phyloP scores from a whole-genome alignment of 2,329 filamentous ascomycete species.

The Aspergillus latus region DNA sequence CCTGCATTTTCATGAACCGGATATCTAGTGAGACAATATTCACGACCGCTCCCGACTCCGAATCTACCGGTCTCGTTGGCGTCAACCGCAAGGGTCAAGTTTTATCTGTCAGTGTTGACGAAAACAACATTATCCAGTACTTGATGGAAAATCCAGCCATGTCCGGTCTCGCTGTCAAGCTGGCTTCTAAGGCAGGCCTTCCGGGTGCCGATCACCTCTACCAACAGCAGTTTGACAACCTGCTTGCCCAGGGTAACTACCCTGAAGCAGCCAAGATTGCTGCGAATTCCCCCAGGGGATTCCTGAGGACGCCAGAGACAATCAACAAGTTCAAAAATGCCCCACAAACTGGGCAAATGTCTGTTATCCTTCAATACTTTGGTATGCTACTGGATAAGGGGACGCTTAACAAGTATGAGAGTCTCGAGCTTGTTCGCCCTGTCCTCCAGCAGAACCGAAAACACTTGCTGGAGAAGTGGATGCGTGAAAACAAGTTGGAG shows the following conservation, averaged over 20 bases:
- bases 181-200: conserved; percentile 89
- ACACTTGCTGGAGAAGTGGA: conserved; percentile 96
- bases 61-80: conserved; percentile 84
- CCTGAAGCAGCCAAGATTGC: conserved; percentile 91
- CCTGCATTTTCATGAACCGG: conserved; percentile 98
- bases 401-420: conserved; percentile 86
- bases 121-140: conserved; percentile 87
- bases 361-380: conserved; percentile 94
- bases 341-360: conserved; percentile 71
- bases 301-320: conserved; percentile 89
- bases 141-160: conserved; percentile 96
- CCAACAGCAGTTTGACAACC: conserved; percentile 85
- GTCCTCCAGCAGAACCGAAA: conserved; percentile 93
- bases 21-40: conserved; percentile 99
- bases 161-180: conserved; percentile 87
- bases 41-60: conserved; percentile 79
- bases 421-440: conserved; percentile 86
- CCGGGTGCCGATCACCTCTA: conserved; percentile 94
- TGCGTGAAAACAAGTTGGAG: conserved; percentile 92
- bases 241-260: conserved; percentile 78
- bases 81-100: conserved; percentile 99
- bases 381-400: conserved; percentile 97
- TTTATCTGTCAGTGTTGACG: conserved; percentile 88
- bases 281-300: conserved; percentile 92
- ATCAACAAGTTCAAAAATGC: conserved; percentile 94